Percentiles rank a stretch among this genome's conserved stretches.
These are phyloP conservation scores for Collybiopsis confluens DNA, from an alignment of 768 basidiomycete species.

Conservation along the genomic window DNA sequence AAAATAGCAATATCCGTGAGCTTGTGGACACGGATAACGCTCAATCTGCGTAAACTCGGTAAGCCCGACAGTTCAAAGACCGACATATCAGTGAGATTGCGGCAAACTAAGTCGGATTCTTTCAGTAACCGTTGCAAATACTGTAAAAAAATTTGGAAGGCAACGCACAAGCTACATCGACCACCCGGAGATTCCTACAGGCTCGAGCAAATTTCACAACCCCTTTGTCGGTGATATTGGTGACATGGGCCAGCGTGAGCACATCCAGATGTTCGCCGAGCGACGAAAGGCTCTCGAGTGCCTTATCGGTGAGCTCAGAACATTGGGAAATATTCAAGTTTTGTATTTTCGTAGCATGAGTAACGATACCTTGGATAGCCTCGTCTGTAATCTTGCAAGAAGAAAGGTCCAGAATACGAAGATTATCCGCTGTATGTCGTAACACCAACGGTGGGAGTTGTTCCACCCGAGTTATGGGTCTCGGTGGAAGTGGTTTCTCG, in stretches of 20 bases:
- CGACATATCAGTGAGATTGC: constrained; percentile 78
- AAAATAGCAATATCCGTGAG: constrained; percentile 82
- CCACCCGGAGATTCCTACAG: constrained; percentile 71
- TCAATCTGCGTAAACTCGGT: constrained; percentile 66
- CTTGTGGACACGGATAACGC: constrained; percentile 75
- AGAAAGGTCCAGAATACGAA: constrained; percentile 77
- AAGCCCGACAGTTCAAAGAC: constrained; percentile 77
- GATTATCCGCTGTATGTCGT: constrained; percentile 61
- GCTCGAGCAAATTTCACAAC: constrained; percentile 63
- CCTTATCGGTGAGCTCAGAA: constrained; percentile 63
- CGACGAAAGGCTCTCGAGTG: constrained; percentile 61
- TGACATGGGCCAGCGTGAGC: constrained; percentile 76
- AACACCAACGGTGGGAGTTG: constrained; percentile 59
- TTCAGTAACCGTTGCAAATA: neutral
- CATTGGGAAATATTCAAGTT: constrained; percentile 79
- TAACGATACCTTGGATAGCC: constrained; percentile 70
- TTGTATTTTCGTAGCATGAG: constrained; percentile 73
- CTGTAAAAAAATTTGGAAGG: neutral
- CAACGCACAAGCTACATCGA: constrained; percentile 83
- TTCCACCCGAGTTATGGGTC: constrained; percentile 59
- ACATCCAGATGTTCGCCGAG: constrained; percentile 76
- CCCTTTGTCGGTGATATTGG: constrained; percentile 74
- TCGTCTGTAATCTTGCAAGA: constrained; percentile 74
- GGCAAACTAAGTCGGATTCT: constrained; percentile 74
- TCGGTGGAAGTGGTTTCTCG: constrained; percentile 53